Conservation (phyloP, 2,329 filamentous ascomycete species). For the Myriosclerotinia duriaeana region DNA sequence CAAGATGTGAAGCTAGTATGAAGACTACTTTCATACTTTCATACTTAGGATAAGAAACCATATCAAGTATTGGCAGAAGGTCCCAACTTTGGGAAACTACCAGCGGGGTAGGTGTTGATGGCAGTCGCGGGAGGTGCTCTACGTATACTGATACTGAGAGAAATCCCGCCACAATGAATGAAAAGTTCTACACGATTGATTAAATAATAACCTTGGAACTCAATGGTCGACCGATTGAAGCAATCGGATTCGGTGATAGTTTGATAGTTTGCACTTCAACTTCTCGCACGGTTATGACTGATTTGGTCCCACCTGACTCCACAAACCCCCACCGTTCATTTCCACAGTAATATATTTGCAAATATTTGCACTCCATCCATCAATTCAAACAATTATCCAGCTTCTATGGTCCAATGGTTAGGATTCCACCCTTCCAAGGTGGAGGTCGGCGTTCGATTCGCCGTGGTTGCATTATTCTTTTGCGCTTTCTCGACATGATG, state of each 20-base stretch:
- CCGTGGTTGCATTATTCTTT: neutral
- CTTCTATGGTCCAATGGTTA: conserved; percentile 17
- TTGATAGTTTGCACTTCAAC: neutral
- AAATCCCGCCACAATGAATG: neutral
- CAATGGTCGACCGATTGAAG: no score
- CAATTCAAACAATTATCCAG: neutral
- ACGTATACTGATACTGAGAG: neutral
- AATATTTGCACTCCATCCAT: rapidly evolving
- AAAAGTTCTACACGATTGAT: rapidly evolving
- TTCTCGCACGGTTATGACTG: neutral
- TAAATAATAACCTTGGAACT: neutral
- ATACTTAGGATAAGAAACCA: neutral
- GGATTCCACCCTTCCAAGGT: conserved; percentile 21
- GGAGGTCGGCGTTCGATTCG: conserved; percentile 21
- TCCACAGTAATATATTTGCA: neutral
- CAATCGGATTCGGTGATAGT: no score
- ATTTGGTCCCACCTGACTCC: neutral
- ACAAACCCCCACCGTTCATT: neutral
- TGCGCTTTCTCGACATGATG: neutral
- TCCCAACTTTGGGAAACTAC: conserved; percentile 1
- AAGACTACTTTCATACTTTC: neutral
- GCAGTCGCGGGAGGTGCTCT: neutral
- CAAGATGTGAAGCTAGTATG: neutral
- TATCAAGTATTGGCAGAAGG: neutral
- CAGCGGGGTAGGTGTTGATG: neutral